Conservation (phyloP, 768 basidiomycete species). For the Tricholoma bakamatsutake region DNA sequence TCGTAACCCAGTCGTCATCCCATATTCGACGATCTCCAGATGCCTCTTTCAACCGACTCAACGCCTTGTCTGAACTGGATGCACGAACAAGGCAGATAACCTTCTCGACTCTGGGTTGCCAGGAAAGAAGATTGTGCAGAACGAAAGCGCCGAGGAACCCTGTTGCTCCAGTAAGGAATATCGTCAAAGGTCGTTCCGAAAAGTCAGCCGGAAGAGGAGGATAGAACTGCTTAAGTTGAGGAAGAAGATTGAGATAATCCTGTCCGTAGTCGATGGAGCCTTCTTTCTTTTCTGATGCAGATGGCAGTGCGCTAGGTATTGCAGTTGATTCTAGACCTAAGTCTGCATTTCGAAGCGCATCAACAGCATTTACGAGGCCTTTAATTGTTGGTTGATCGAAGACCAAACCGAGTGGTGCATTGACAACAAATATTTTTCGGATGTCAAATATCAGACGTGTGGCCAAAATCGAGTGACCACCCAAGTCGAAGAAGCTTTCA, state of each 20-base stretch:
- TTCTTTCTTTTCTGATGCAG: constrained; percentile 14
- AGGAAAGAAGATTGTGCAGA: constrained; percentile 68
- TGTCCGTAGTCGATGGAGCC: constrained; percentile 63
- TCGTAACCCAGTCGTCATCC: constrained; percentile 75
- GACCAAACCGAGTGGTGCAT: constrained; percentile 86
- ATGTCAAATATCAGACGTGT: constrained; percentile 97
- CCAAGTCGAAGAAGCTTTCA: constrained; percentile 97
- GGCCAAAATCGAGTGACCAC: constrained; percentile 97
- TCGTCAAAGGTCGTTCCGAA: constrained; percentile 47
- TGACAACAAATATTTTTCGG: constrained; percentile 84
- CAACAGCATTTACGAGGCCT: constrained; percentile 72
- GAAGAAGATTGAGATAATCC: constrained; percentile 64
- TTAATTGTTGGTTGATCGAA: constrained; percentile 87
- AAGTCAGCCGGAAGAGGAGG: constrained; percentile 55
- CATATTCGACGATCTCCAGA: constrained; percentile 80
- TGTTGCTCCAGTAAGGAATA: constrained; percentile 96
- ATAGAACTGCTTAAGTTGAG: constrained; percentile 57
- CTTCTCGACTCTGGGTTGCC: constrained; percentile 61
- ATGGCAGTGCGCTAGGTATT: neutral
- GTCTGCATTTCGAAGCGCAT: constrained; percentile 69
- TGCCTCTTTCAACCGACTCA: constrained; percentile 64
- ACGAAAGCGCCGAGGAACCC: constrained; percentile 96
- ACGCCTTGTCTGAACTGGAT: constrained; percentile 49
- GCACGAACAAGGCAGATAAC: constrained; percentile 93
- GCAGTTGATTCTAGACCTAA: constrained; percentile 43